These are phyloP conservation scores for Mucor saturninus DNA, from an alignment of 371 early-diverging fungal genomes.

Conservation along the genomic window DNA sequence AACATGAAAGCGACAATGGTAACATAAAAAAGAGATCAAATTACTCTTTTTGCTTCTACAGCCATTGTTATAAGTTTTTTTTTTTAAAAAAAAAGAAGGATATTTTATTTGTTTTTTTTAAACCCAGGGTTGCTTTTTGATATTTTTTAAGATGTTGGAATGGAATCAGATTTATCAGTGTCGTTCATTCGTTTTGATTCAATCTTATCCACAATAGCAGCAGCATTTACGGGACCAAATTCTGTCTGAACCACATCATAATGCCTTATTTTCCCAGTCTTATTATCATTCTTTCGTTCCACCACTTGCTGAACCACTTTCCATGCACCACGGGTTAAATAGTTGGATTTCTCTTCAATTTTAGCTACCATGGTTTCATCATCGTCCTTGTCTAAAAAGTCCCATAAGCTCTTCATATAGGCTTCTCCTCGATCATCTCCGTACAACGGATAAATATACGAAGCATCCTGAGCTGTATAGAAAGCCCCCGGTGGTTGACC, in stretches of 20 bases:
- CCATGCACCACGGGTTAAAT: conserved; percentile 45
- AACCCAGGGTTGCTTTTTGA: neutral
- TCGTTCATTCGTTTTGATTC: conserved; percentile 7
- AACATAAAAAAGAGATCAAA: no score
- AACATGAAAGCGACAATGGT: neutral
- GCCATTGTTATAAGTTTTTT: conserved; percentile 10
- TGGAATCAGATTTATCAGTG: neutral
- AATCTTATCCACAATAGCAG: conserved; percentile 27
- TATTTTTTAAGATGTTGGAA: neutral
- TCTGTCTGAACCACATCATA: conserved; percentile 30
- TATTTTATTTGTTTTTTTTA: neutral
- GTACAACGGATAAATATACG: conserved; percentile 60
- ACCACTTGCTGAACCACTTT: conserved; percentile 25
- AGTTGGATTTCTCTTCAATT: conserved; percentile 25
- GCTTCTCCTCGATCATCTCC: conserved; percentile 71
- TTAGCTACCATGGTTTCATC: conserved; percentile 16
- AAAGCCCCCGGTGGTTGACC: conserved; percentile 55
- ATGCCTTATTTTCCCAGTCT: neutral
- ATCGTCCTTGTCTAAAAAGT: conserved; percentile 58
- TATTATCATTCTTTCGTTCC: conserved; percentile 20
- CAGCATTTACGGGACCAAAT: conserved; percentile 40
- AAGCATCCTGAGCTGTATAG: conserved; percentile 49
- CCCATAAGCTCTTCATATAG: conserved; percentile 64
- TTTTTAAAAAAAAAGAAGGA: no score
- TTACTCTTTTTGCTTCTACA: conserved; percentile 27